Conservation (phyloP, 2,329 filamentous ascomycete species). For the Penicillium sp. region DNA sequence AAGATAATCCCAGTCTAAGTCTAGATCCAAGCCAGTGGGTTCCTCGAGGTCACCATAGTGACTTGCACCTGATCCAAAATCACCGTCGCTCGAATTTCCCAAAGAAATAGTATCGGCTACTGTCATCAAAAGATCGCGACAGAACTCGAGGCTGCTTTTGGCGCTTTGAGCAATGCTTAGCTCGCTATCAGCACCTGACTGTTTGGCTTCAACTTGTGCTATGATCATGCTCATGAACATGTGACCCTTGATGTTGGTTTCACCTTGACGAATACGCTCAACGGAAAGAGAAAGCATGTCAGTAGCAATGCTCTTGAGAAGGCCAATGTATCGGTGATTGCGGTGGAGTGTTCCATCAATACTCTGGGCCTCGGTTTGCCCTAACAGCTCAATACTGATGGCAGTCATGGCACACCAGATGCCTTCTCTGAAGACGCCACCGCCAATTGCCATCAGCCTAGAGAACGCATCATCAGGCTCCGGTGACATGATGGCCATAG, state of each 20-base stretch:
- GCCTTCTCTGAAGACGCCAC: neutral
- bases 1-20: neutral
- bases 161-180: neutral
- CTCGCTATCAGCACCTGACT: neutral
- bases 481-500: neutral
- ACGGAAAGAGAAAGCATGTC: neutral
- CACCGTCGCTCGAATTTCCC: neutral
- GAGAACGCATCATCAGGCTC: neutral
- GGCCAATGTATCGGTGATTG: neutral
- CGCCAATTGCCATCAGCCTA: neutral
- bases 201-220: neutral
- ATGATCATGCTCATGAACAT: neutral
- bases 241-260: neutral
- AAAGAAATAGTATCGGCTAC: neutral
- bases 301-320: neutral
- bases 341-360: neutral
- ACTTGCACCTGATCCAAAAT: neutral
- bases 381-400: neutral
- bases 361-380: neutral
- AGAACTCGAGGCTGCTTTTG: neutral
- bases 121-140: neutral
- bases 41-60: neutral
- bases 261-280: neutral
- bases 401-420: neutral
- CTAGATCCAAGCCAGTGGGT: neutral